These are phyloP conservation scores for Tricholoma sp. DNA, from an alignment of 768 basidiomycete genomes.

Conservation along the genomic window DNA sequence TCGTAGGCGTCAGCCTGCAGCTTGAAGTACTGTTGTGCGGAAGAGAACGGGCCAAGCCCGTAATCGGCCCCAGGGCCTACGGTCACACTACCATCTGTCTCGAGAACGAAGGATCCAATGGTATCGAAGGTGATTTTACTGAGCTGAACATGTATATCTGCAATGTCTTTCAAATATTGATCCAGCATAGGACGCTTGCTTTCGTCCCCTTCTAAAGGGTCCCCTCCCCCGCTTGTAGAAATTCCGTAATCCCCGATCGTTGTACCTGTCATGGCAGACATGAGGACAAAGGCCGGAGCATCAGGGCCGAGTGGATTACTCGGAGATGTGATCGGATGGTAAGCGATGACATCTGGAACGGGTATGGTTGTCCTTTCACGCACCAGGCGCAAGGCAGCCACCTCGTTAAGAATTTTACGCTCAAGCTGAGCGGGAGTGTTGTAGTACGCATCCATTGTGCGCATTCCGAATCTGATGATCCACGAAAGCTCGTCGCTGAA, in stretches of 20 bases:
- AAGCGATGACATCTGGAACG: conserved; percentile 33
- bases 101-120: conserved; percentile 35
- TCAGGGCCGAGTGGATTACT: conserved; percentile 31
- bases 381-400: conserved; percentile 36
- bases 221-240: conserved; percentile 22
- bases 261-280: conserved; percentile 34
- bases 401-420: conserved; percentile 39
- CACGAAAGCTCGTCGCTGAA: conserved; percentile 28
- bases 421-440: conserved; percentile 38
- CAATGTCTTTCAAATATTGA: conserved; percentile 34
- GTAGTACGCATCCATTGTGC: conserved; percentile 35
- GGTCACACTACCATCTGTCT: conserved; percentile 26
- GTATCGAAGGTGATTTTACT: conserved; percentile 34
- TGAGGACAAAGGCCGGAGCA: conserved; percentile 37
- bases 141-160: conserved; percentile 36
- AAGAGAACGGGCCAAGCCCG: conserved; percentile 35
- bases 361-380: conserved; percentile 36
- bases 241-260: conserved; percentile 39
- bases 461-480: conserved; percentile 38
- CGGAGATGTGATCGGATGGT: conserved; percentile 28
- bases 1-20: conserved; percentile 37
- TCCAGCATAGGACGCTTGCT: conserved; percentile 29
- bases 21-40: conserved; percentile 34
- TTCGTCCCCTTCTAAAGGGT: conserved; percentile 29
- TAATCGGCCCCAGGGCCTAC: conserved; percentile 38